A percentile compares a stretch with the other conserved stretches of the same genome.
Conservation (phyloP, 805 yeast species). For the Metschnikowia baotianmanensis region DNA sequence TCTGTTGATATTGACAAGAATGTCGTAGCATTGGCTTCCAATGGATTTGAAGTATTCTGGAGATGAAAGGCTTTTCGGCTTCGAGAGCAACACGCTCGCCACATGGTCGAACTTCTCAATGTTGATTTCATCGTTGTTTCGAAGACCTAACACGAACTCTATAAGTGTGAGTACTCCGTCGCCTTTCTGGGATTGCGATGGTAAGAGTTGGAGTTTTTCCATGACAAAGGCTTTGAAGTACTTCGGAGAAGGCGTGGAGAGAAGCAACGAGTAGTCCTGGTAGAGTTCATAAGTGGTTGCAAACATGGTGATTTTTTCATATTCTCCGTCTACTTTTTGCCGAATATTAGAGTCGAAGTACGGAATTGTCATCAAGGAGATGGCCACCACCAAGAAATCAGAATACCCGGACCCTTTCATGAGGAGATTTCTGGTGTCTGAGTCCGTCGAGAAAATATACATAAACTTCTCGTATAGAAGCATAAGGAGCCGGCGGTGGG, state of each 20-base stretch:
- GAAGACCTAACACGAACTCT: conserved; percentile 72
- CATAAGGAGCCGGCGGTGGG: conserved; percentile 22
- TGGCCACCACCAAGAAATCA: conserved; percentile 51
- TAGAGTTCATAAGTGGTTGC: conserved; percentile 70
- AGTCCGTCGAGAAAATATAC: conserved; percentile 34
- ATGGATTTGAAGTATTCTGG: conserved; percentile 54
- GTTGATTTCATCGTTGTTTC: conserved; percentile 70
- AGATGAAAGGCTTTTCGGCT: conserved; percentile 52
- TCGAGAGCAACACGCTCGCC: conserved; percentile 59
- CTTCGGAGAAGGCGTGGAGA: conserved; percentile 47
- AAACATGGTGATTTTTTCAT: conserved; percentile 30
- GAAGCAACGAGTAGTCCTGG: conserved; percentile 55
- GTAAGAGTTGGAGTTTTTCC: conserved; percentile 50
- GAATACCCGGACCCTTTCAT: conserved; percentile 66
- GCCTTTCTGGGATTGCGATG: conserved; percentile 46
- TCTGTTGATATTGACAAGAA: conserved; percentile 57
- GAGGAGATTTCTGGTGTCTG: conserved; percentile 53
- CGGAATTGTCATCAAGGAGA: conserved; percentile 43
- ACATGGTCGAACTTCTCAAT: conserved; percentile 66
- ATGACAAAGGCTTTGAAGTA: conserved; percentile 49
- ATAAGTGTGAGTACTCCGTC: conserved; percentile 74
- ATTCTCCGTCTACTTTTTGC: conserved; percentile 12
- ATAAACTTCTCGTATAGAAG: conserved; percentile 31
- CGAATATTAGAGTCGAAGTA: conserved; percentile 16
- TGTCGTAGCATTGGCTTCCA: conserved; percentile 59